phyloP scores from a whole-genome alignment of 257 asterid species.

The Petrea volubilis region DNA sequence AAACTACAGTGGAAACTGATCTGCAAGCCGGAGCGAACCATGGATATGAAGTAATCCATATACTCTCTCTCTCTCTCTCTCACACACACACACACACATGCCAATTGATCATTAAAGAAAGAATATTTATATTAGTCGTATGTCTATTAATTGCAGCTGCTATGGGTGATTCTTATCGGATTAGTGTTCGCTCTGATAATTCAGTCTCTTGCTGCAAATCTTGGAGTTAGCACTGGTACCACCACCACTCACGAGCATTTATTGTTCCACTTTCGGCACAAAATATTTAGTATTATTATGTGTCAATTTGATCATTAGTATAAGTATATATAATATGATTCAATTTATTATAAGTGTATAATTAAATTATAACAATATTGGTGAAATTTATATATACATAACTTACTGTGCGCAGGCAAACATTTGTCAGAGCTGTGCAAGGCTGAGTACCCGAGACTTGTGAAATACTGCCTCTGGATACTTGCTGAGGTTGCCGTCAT shows the following conservation, averaged over 20 bases:
- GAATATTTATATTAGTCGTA: too few relatives aligned
- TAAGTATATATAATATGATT: not conserved
- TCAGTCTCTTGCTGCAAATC: constrained; percentile 95
- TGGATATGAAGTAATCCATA: constrained; percentile 61
- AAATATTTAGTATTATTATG: not conserved
- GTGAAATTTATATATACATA: too few relatives aligned
- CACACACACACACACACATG: not conserved
- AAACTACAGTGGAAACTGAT: constrained; percentile 82
- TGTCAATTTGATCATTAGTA: not conserved
- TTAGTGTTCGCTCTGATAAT: constrained; percentile 78
- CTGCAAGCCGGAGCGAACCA: constrained; percentile 92
- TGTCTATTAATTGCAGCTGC: constrained; percentile 54
- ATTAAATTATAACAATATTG: not conserved
- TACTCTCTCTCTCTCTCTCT: not conserved
- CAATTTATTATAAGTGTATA: too few relatives aligned
- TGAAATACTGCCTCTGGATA: constrained; percentile 72
- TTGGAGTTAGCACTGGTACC: constrained; percentile 88
- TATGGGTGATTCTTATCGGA: constrained; percentile 92
- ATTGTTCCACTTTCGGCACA: not conserved
- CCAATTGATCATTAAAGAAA: not conserved
- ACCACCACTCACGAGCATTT: not conserved
- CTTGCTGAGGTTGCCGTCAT: constrained; percentile 91
- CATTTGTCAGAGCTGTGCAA: constrained; percentile 83
- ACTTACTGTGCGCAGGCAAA: constrained; percentile 45
- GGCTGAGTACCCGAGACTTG: constrained; percentile 69